These are phyloP conservation scores for Umbilicus rupestris DNA, from an alignment of 164 flowering plant genomes.

Conservation along the genomic window DNA sequence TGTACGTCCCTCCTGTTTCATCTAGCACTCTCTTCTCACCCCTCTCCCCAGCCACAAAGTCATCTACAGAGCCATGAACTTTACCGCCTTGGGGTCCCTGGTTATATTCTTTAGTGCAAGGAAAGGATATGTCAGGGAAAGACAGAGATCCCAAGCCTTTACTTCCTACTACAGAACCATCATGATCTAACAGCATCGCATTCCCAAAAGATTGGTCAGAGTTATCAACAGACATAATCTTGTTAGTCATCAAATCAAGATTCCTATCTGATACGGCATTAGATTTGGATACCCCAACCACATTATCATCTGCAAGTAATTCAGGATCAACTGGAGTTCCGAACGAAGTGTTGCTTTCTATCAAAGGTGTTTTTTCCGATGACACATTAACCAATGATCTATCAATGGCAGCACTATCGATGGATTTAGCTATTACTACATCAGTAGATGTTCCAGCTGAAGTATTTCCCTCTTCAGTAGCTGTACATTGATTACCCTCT, in stretches of 20 bases:
- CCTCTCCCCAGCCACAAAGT: conserved; percentile 21
- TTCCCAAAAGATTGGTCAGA: conserved; percentile 22
- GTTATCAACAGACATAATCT: conserved; percentile 17
- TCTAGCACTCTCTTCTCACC: conserved; percentile 51
- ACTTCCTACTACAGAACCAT: conserved; percentile 17
- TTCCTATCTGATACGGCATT: conserved; percentile 18
- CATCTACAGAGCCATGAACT: conserved; percentile 23
- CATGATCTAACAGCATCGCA: conserved; percentile 18
- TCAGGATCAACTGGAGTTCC: neutral
- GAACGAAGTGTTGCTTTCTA: neutral
- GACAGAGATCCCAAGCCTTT: conserved; percentile 26
- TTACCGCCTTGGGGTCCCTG: conserved; percentile 27
- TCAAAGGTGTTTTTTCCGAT: neutral
- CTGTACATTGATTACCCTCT: conserved; percentile 23
- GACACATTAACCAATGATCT: neutral
- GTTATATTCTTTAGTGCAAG: conserved; percentile 25
- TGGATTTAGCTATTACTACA: conserved; percentile 9
- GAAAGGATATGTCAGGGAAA: conserved; percentile 27
- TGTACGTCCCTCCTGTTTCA: conserved; percentile 25
- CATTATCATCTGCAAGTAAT: conserved; percentile 13
- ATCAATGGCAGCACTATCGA: neutral
- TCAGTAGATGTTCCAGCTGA: conserved; percentile 17
- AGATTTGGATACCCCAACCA: conserved; percentile 19
- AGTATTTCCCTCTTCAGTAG: conserved; percentile 18
- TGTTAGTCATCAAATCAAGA: conserved; percentile 12